These are phyloP conservation scores for Apiotrichum porosum DNA, from an alignment of 1,284 basidiomycete genomes.

Conservation along the genomic window DNA sequence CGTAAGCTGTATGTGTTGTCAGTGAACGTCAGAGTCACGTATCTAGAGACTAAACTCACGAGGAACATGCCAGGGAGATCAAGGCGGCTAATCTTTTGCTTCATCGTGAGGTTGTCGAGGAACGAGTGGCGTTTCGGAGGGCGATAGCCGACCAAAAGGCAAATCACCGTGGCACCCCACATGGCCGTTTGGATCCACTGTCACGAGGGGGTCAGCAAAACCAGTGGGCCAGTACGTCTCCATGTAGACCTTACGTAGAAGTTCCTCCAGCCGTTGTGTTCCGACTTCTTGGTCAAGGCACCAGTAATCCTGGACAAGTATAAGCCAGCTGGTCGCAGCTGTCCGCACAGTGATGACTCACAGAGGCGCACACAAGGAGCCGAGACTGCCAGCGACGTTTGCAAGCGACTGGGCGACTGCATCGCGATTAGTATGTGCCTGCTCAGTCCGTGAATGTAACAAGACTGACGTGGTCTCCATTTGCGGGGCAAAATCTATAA, in stretches of 20 bases:
- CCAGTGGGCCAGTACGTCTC: no score
- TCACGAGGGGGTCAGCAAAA: neutral
- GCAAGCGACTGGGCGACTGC: neutral
- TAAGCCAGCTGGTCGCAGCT: neutral
- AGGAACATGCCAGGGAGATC: conserved; percentile 8
- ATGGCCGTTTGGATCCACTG: conserved; percentile 14
- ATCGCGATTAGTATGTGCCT: no score
- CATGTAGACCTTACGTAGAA: conserved; percentile 5
- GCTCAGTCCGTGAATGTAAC: no score
- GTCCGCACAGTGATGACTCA: neutral
- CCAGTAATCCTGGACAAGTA: neutral
- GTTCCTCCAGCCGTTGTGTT: conserved; percentile 6
- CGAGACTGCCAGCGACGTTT: conserved; percentile 3
- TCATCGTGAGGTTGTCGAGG: conserved; percentile 6
- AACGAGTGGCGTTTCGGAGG: conserved; percentile 12
- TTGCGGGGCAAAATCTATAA: conserved; percentile 7
- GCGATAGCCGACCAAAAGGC: conserved; percentile 6
- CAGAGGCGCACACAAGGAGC: neutral
- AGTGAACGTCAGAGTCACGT: no score
- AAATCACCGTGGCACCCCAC: conserved; percentile 2
- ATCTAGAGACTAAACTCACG: no score
- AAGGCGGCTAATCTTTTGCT: conserved; percentile 2
- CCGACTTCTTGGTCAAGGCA: neutral
- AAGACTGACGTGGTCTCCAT: conserved; percentile 5
- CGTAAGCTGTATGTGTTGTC: neutral